Conservation (phyloP, 1,284 basidiomycete species). For the Heterobasidion parviporum region DNA sequence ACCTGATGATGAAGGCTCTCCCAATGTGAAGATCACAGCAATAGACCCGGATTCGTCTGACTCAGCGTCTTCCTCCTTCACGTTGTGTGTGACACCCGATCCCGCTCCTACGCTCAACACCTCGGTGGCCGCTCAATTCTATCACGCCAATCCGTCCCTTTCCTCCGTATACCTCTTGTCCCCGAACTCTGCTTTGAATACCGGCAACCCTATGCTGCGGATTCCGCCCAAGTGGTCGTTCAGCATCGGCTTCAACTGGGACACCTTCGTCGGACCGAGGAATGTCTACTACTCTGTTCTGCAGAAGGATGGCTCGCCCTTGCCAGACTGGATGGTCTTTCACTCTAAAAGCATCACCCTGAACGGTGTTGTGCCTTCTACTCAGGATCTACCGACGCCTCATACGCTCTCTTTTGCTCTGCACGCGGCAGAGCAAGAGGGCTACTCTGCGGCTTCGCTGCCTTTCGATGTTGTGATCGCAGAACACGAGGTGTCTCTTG, state of each 20-base stretch:
- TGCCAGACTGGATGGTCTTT: constrained; percentile 78
- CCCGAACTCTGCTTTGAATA: constrained; percentile 45
- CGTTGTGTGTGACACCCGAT: constrained; percentile 53
- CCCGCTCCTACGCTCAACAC: constrained; percentile 47
- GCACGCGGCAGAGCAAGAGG: constrained; percentile 57
- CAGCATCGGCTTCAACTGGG: constrained; percentile 74
- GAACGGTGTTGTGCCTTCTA: constrained; percentile 65
- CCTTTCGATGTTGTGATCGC: constrained; percentile 55
- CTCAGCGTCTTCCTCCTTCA: constrained; percentile 42
- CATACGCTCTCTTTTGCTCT: constrained; percentile 43
- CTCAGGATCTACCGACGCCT: constrained; percentile 28
- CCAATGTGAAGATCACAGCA: constrained; percentile 47
- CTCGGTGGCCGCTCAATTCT: constrained; percentile 57
- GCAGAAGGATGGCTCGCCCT: constrained; percentile 54
- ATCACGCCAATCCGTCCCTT: constrained; percentile 45
- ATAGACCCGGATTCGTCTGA: constrained; percentile 35
- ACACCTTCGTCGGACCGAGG: constrained; percentile 48
- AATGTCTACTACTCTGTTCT: constrained; percentile 62
- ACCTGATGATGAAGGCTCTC: constrained; percentile 45
- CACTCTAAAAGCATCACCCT: constrained; percentile 64
- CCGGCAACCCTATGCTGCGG: constrained; percentile 54
- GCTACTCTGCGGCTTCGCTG: constrained; percentile 44
- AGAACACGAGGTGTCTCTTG: constrained; percentile 54
- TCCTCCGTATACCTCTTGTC: constrained; percentile 61
- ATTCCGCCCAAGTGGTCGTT: constrained; percentile 86